A percentile compares a stretch with the other conserved stretches of the same genome.
phyloP scores from a whole-genome alignment of 768 basidiomycete species.

The Suillus paluster region DNA sequence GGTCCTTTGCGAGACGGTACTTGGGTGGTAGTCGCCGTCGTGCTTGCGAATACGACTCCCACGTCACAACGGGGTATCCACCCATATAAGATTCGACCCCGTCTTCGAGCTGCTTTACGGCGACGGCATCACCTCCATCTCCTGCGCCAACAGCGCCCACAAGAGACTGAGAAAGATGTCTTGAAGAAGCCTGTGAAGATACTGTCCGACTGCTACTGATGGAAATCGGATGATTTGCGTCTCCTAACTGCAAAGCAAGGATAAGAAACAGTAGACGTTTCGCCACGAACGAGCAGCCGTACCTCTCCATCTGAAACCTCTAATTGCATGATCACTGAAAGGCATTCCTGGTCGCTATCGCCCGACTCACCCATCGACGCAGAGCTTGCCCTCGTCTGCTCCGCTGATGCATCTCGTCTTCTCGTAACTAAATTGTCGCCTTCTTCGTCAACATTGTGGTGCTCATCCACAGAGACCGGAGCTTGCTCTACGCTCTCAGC shows the following conservation, averaged over 20 bases:
- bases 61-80: slow-evolving; percentile 24
- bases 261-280: background rate
- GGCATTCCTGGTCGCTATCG: background rate
- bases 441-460: background rate
- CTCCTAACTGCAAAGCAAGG: background rate
- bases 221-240: background rate
- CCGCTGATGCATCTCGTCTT: background rate
- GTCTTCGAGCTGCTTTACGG: background rate
- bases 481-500: background rate
- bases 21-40: slow-evolving; percentile 24
- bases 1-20: slow-evolving; percentile 45
- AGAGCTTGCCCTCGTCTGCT: background rate
- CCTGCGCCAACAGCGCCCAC: background rate
- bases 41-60: slow-evolving; percentile 23
- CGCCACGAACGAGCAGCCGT: too few relatives aligned
- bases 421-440: background rate
- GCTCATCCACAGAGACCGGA: background rate
- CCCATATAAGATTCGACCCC: slow-evolving; percentile 2
- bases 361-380: slow-evolving; percentile 22
- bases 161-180: background rate
- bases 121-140: background rate
- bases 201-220: background rate
- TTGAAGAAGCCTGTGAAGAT: slow-evolving; percentile 5
- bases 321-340: background rate
- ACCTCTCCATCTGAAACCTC: background rate